Evolutionary conservation across 148 eudicot species (phyloP).

Genomic region (Chenopodium suecicum): DNA sequence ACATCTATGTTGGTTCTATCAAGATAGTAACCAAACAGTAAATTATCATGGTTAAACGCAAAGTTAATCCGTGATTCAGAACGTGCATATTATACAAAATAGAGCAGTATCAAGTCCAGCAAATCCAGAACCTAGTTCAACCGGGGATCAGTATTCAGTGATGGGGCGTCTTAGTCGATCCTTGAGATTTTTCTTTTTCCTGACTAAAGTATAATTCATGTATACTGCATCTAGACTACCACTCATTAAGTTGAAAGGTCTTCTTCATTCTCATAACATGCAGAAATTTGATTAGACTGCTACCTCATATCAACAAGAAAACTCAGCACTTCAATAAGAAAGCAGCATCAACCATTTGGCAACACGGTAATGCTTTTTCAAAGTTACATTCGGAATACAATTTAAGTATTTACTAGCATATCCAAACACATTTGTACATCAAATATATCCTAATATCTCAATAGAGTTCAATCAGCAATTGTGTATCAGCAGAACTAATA

Average conservation of each 20-base stretch:
- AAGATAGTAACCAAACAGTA: too few species aligned
- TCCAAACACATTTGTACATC: neutral
- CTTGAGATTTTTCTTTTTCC: too few species aligned
- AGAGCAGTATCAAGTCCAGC: too few species aligned
- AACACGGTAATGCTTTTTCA: neutral
- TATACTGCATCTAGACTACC: neutral
- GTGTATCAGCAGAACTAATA: constrained; percentile 6
- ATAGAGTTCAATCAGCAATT: constrained; percentile 8
- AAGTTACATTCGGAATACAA: neutral
- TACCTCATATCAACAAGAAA: neutral
- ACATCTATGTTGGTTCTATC: too few species aligned
- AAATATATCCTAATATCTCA: constrained; percentile 3
- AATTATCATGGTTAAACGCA: too few species aligned
- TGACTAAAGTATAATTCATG: neutral
- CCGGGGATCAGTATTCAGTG: too few species aligned
- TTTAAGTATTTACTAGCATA: neutral
- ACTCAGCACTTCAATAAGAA: neutral
- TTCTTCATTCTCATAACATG: neutral
- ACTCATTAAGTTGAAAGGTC: neutral
- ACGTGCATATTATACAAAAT: too few species aligned
- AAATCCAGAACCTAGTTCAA: too few species aligned
- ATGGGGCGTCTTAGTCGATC: too few species aligned
- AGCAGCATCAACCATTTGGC: neutral
- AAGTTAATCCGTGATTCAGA: too few species aligned
- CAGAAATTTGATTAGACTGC: neutral